Evolutionary conservation across 2,329 filamentous ascomycete genomes (phyloP).

Genomic region (Apiospora arundinis): DNA sequence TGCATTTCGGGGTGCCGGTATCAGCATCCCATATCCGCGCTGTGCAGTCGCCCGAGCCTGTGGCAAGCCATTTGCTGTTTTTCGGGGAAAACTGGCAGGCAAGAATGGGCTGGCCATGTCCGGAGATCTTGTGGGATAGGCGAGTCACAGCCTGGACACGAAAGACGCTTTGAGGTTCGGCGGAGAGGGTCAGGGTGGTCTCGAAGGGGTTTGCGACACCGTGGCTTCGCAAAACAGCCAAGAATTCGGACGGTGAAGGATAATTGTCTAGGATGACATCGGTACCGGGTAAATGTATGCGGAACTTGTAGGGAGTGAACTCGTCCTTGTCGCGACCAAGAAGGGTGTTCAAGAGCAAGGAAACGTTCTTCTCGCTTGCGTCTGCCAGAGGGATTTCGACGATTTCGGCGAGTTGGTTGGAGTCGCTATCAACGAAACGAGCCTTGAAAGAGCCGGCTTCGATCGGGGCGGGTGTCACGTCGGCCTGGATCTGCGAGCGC

Average conservation of each 20-base stretch:
- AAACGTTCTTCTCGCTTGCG: conserved; percentile 87
- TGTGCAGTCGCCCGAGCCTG: conserved; percentile 89
- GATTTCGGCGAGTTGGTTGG: conserved; percentile 74
- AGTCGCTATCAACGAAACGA: conserved; percentile 84
- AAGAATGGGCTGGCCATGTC: conserved; percentile 91
- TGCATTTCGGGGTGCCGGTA: conserved; percentile 87
- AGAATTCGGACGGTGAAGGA: conserved; percentile 55
- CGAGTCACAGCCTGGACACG: conserved; percentile 90
- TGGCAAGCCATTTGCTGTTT: conserved; percentile 79
- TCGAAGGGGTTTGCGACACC: conserved; percentile 65
- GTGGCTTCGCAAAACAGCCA: conserved; percentile 60
- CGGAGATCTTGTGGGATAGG: conserved; percentile 86
- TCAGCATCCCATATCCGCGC: conserved; percentile 95
- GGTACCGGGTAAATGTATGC: conserved; percentile 62
- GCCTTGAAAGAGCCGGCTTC: conserved; percentile 80
- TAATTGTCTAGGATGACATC: conserved; percentile 62
- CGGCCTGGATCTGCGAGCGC: conserved; percentile 75
- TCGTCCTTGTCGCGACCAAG: conserved; percentile 71
- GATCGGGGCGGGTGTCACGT: conserved; percentile 71
- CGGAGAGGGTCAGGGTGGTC: conserved; percentile 60
- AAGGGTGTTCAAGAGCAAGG: conserved; percentile 83
- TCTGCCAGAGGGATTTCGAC: conserved; percentile 80
- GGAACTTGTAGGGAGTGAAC: conserved; percentile 66
- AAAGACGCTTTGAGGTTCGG: conserved; percentile 89
- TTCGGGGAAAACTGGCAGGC: conserved; percentile 84